phyloP scores from a whole-genome alignment of 129 eudicot genomes.

The Artemisia tridentata region DNA sequence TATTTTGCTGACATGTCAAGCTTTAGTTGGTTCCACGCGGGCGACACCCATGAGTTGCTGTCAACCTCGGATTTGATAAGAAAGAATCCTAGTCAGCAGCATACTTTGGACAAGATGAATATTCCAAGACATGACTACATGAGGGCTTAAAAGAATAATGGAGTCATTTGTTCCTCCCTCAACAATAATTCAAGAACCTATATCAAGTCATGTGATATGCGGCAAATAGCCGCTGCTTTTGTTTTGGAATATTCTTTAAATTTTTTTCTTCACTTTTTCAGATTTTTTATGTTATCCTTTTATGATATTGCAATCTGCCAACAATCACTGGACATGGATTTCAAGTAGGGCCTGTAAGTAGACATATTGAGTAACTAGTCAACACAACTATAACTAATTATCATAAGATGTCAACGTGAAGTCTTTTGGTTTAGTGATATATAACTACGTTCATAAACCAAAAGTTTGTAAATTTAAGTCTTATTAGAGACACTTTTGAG shows the following conservation, averaged over 20 bases:
- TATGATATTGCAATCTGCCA: neutral
- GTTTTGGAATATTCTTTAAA: conserved; percentile 3
- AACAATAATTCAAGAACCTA: conserved; percentile 29
- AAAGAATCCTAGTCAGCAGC: conserved; percentile 36
- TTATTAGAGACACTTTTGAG: too few species aligned
- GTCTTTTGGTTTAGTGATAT: too few species aligned
- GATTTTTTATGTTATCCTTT: conserved; percentile 2
- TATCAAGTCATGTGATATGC: conserved; percentile 18
- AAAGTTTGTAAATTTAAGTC: too few species aligned
- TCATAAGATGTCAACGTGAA: too few species aligned
- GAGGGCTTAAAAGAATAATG: conserved; percentile 28
- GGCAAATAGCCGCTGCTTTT: conserved; percentile 37
- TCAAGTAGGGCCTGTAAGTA: too few species aligned
- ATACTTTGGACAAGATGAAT: conserved; percentile 39
- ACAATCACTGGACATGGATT: neutral
- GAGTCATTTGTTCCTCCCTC: conserved; percentile 31
- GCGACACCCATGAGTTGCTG: conserved; percentile 15
- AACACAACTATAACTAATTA: too few species aligned
- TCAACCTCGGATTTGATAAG: conserved; percentile 27
- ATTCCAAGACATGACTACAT: conserved; percentile 26
- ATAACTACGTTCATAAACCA: too few species aligned
- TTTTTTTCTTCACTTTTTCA: neutral
- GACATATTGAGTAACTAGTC: too few species aligned
- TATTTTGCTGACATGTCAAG: conserved; percentile 29
- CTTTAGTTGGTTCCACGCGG: conserved; percentile 28